phyloP scores from a whole-genome alignment of 345 rosid genomes.

The Pugionium dolabratum region DNA sequence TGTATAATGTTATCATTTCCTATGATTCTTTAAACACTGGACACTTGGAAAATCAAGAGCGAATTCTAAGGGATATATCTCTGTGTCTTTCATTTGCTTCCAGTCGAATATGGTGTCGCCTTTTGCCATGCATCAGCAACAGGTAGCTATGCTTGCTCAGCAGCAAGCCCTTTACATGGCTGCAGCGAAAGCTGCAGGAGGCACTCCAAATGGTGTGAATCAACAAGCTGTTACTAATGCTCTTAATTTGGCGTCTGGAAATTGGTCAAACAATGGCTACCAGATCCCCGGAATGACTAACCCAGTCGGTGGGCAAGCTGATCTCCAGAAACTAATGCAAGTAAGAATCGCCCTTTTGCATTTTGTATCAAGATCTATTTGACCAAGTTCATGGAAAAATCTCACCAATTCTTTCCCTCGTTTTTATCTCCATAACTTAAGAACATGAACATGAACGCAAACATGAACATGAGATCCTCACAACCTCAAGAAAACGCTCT shows the following conservation, averaged over 20 bases:
- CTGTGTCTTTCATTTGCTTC: constrained; percentile 37
- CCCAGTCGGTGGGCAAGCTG: constrained; percentile 60
- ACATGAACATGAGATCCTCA: constrained; percentile 49
- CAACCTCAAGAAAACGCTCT: constrained; percentile 48
- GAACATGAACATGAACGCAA: constrained; percentile 39
- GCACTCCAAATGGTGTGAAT: constrained; percentile 47
- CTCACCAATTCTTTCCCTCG: constrained; percentile 14
- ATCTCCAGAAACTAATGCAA: constrained; percentile 76
- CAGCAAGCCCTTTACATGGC: constrained; percentile 92
- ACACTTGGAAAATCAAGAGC: not conserved
- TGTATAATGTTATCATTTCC: not conserved
- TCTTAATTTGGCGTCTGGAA: constrained; percentile 50
- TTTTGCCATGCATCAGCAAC: constrained; percentile 92
- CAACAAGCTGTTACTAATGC: constrained; percentile 63
- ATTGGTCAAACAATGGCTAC: constrained; percentile 61
- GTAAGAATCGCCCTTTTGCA: constrained; percentile 39
- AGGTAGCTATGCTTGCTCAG: constrained; percentile 88
- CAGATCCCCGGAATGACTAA: constrained; percentile 72
- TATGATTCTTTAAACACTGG: not conserved
- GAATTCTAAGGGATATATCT: constrained; percentile 20
- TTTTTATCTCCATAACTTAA: constrained; percentile 5
- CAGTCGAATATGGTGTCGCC: constrained; percentile 94
- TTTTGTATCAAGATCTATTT: not conserved
- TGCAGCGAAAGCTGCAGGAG: constrained; percentile 71
- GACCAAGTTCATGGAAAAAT: constrained; percentile 23